These are phyloP conservation scores for Anisodus tanguticus DNA, from an alignment of 257 asterid species.

Conservation along the genomic window DNA sequence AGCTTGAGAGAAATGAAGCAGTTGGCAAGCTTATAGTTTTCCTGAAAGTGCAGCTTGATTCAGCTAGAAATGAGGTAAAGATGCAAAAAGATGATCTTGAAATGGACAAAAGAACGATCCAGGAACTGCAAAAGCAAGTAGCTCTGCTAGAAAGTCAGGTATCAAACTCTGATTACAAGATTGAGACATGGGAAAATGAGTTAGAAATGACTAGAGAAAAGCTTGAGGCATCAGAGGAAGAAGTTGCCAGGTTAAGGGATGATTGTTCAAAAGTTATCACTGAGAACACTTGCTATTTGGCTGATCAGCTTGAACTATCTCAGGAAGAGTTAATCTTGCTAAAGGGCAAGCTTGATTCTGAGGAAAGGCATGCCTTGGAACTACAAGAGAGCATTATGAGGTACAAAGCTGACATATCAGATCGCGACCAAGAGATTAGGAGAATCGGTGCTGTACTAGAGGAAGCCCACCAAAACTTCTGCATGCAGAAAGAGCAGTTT, in stretches of 20 bases:
- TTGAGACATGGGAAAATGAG: constrained; percentile 23
- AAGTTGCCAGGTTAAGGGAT: constrained; percentile 26
- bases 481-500: constrained; percentile 60
- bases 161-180: constrained; percentile 26
- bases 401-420: constrained; percentile 40
- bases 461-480: constrained; percentile 49
- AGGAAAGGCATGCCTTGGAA: constrained; percentile 43
- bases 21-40: constrained; percentile 33
- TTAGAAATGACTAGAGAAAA: constrained; percentile 34
- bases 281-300: constrained; percentile 26
- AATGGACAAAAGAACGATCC: constrained; percentile 49
- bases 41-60: constrained; percentile 50
- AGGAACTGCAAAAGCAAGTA: constrained; percentile 53
- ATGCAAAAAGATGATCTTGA: constrained; percentile 49
- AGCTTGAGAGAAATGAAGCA: constrained; percentile 45
- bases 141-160: constrained; percentile 34
- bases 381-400: constrained; percentile 47
- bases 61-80: constrained; percentile 50
- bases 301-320: constrained; percentile 34
- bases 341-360: constrained; percentile 52
- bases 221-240: constrained; percentile 32
- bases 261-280: constrained; percentile 31
- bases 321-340: constrained; percentile 34
- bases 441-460: constrained; percentile 50
- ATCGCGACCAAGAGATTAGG: constrained; percentile 50